Evolutionary conservation across 768 basidiomycete species (phyloP), one percentile per base, ranked within the genome.

Genomic region (Mycena epipterygia): DNA sequence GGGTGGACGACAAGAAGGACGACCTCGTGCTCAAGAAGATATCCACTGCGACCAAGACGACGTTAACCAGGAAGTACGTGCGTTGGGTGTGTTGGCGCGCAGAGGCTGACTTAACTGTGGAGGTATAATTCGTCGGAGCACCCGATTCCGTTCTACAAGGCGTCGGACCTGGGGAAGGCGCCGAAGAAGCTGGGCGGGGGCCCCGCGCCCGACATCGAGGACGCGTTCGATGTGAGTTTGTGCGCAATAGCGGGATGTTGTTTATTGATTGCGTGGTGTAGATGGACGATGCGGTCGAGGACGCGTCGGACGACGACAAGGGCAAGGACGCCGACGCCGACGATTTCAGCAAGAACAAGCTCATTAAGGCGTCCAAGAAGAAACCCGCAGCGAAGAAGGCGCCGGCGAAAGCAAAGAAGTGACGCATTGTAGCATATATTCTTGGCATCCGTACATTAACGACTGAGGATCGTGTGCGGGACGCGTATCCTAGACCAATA

Each of bases 101-200:
- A 21, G 17, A 23, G 21, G n/a, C 44, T 53, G 56, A n/a, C 39
- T 21, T 46, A 32, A 44, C 12, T 46, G 12, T 32, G 6, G 74
- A 97, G 95, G 77, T 99, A 98, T 82, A 99, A 99, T 80, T 83
- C 90, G 12, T 80, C 82, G 19, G 95, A 96, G 46, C 97, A 99
- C 79, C 98, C 98, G 0, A 93, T 99, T 75, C 90, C 98, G 1
- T 99, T 97, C 88, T 91, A 98, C 81, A 97, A 96, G 75, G 95
- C 92, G 4, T 84, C 87, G 70, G 93, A 95, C 71, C 82, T 95
- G 12, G 93, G 94, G 21, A 95, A 93, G 78, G 84, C 76, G 6
- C 90, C 92, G 1, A 97, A 95, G 88, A 97, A 93, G 75, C 84
- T 97, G 42, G 88, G 90, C 1, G 85, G 83, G 49, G 94, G 90